Evolutionary conservation across 2,329 filamentous ascomycete species (phyloP), one percentile per base, ranked within the genome.

Genomic region (Sporothrix brasiliensis): DNA sequence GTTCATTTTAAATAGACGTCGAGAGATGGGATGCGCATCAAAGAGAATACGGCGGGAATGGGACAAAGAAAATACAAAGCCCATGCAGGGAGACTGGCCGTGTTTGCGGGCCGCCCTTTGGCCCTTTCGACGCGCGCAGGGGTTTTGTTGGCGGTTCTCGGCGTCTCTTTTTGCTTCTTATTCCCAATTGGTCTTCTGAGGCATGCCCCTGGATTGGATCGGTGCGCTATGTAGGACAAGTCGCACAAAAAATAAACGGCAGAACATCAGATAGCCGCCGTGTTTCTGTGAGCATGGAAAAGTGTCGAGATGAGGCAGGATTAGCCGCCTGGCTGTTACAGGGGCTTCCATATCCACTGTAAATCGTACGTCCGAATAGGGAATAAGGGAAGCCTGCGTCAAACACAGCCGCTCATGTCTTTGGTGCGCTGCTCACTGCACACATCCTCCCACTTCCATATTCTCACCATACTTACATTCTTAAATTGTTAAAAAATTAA

Each of bases 311-410:
- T n/a, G 21, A 10, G 6, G 61, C 4, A 65, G 44, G 24, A 50
- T 50, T 65, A 65, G 61, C 44, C 61, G 61, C 61, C 61, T 65
- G 61, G 61, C 61, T 44, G 61, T 27, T 34, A 16, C 3, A 50
- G 16, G 6, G 24, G 61, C 61, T 11, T 7, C n/a, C 58, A 9
- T 9, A 13, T 4, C 39, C 56, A 61, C 34, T 47, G 39, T n/a
- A n/a, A n/a, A n/a, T n/a, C n/a, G n/a, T 63, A 50, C 30, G 61
- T 65, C 61, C 41, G 24, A 39, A 67, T 44, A 34, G 34, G 41
- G 41, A 44, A 44, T 7, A 39, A n/a, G 39, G 39, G 41, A 69
- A 50, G 44, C 67, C 65, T 44, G 56, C 34, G 34, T 34, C 6
- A 7, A 34, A 34, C 34, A 34, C 34, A 34, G 34, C 34, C 34